These are phyloP conservation scores for Echria macrotheca DNA, from an alignment of 495 filamentous ascomycete species.

Conservation along the genomic window DNA sequence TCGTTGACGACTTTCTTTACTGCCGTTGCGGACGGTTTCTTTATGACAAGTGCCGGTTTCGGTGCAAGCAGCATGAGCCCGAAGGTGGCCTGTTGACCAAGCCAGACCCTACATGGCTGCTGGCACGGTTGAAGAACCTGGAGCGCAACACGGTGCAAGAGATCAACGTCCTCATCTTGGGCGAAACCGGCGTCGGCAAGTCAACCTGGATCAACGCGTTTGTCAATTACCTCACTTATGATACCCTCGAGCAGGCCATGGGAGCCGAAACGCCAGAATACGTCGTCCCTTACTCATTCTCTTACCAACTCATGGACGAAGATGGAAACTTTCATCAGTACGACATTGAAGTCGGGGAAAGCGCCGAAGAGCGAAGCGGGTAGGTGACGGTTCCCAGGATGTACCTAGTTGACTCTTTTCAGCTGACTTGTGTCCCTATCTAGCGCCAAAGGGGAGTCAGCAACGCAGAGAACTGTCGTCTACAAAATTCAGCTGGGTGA, in stretches of 20 bases:
- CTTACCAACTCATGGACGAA: conserved; percentile 25
- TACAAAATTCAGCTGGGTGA: conserved; percentile 25
- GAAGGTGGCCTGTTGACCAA: neutral
- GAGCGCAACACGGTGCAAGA: too few species aligned
- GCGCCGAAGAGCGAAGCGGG: conserved; percentile 30
- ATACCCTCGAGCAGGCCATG: conserved; percentile 30
- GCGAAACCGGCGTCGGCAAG: conserved; percentile 41
- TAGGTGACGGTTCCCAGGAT: too few species aligned
- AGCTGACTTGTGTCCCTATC: too few species aligned
- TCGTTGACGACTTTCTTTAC: conserved; percentile 28
- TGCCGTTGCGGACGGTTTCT: conserved; percentile 33
- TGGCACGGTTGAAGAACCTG: conserved; percentile 3
- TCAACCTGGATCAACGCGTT: conserved; percentile 45
- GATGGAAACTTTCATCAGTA: conserved; percentile 19
- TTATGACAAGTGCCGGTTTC: conserved; percentile 24
- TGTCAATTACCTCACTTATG: conserved; percentile 37
- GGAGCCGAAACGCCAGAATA: conserved; percentile 20
- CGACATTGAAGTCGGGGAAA: conserved; percentile 24
- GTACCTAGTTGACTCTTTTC: too few species aligned
- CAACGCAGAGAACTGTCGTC: conserved; percentile 35
- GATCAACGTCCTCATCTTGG: conserved; percentile 41
- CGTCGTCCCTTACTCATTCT: conserved; percentile 38
- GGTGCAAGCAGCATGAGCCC: conserved; percentile 25
- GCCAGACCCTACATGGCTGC: neutral
- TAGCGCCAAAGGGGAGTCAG: conserved; percentile 32